phyloP scores from a whole-genome alignment of 2,329 filamentous ascomycete genomes.

The Xylaria sp. region DNA sequence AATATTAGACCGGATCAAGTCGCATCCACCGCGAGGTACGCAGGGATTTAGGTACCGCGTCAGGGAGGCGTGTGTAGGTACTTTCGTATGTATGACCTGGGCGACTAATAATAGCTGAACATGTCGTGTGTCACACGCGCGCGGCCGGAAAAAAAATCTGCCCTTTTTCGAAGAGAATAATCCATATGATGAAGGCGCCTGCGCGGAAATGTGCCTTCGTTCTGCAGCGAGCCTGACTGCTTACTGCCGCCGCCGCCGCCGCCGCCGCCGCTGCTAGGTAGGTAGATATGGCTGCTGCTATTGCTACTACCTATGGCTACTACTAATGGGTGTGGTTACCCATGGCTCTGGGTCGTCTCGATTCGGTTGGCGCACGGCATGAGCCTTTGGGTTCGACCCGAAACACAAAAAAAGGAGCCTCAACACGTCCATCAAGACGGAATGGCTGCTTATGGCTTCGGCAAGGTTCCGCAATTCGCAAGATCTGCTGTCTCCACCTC shows the following conservation, averaged over 20 bases:
- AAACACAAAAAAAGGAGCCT: constrained; percentile 32
- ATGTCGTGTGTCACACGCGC: constrained; percentile 11
- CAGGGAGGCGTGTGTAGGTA: background rate
- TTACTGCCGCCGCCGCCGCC: too few species aligned
- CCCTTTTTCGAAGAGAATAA: background rate
- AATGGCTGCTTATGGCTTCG: constrained; percentile 38
- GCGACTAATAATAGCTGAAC: constrained; percentile 11
- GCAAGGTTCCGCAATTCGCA: constrained; percentile 29
- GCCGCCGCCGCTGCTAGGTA: too few species aligned
- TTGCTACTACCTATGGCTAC: background rate
- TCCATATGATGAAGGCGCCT: background rate
- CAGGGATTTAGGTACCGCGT: constrained; percentile 3
- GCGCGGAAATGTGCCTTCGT: constrained; percentile 18
- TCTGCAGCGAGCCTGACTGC: constrained; percentile 10
- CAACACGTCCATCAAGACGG: constrained; percentile 29
- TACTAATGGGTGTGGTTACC: constrained; percentile 27
- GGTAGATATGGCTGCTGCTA: too few species aligned
- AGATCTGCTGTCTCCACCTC: constrained; percentile 30
- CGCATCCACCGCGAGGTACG: constrained; percentile 4
- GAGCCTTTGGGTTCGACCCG: constrained; percentile 22
- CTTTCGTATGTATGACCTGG: too few species aligned
- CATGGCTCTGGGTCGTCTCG: constrained; percentile 30
- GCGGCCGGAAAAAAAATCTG: constrained; percentile 7
- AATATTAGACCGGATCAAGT: constrained; percentile 6
- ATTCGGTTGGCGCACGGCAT: constrained; percentile 34